These are phyloP conservation scores for Fraxinus excelsior DNA, from an alignment of 257 asterid species.

Conservation along the genomic window DNA sequence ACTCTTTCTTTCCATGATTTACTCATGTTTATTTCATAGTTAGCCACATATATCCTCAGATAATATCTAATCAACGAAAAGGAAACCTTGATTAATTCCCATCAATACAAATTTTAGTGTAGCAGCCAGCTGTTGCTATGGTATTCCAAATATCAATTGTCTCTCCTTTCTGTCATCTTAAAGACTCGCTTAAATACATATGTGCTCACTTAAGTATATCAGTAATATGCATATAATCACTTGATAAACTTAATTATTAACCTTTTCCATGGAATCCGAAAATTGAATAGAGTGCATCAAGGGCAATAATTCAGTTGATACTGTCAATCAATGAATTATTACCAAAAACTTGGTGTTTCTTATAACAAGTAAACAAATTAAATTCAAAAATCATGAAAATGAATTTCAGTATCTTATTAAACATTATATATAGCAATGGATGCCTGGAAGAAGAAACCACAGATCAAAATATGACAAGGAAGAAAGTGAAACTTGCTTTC, in stretches of 20 bases:
- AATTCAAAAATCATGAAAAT: too few species aligned
- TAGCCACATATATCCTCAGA: not conserved
- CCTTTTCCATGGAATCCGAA: not conserved
- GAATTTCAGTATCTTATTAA: too few species aligned
- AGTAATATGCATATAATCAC: not conserved
- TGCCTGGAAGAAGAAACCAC: too few species aligned
- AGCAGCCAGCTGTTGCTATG: too few species aligned
- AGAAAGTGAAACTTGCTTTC: too few species aligned
- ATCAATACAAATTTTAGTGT: not conserved
- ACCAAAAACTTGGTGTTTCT: slow-evolving; percentile 22
- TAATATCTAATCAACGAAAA: not conserved
- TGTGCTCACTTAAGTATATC: not conserved
- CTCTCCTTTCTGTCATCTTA: not conserved
- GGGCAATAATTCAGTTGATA: slow-evolving; percentile 28
- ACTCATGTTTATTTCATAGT: slow-evolving; percentile 2
- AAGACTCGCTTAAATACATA: not conserved
- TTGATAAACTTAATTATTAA: not conserved
- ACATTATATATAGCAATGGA: too few species aligned
- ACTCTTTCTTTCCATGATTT: not conserved
- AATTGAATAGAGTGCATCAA: slow-evolving; percentile 11
- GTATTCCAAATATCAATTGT: too few species aligned
- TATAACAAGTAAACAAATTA: not conserved
- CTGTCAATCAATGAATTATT: slow-evolving; percentile 28
- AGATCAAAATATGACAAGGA: too few species aligned
- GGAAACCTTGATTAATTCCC: not conserved